Base-by-base conservation (phyloP, 2,329 filamentous ascomycete genomes). In the Curvularia verruculosa region DNA sequence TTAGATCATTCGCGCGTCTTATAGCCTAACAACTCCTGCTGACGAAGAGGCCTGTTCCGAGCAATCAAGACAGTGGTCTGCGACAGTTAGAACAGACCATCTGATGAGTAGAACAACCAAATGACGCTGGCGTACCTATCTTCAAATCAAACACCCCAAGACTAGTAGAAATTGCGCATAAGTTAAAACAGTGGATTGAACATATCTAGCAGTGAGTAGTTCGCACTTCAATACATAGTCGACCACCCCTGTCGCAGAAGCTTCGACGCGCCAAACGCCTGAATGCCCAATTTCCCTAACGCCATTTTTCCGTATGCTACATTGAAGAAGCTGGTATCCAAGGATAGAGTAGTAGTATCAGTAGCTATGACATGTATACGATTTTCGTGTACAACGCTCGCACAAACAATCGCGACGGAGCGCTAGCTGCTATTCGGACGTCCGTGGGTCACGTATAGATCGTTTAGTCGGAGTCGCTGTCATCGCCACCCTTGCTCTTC, bases 231-330 rank as follows among this genome's bases (percentile, higher is more conserved):
- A 61, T 60, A 65, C 56, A 49, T 54, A 61, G 54, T 65, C 64
- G 61, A 61, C 69, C 64, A 59, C 58, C 63, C 63, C 58, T 66
- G 64, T 66, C 59, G 61, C 61, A 65, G 60, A 65, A 68, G 58
- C 63, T 65, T 59, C 54, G 60, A 67, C 63, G 62, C 70, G 67
- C 73, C 71, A 62, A 56, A 75, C 73, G 70, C 73, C 73, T 55
- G 64, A 55, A 67, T 69, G 64, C 66, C 68, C 70, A 70, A 49
- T 56, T 59, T 65, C 63, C 68, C 61, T 66, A 65, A 69, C 65
- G 70, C 69, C 64, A 60, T 71, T 67, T n/a, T 66, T 70, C 65
- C 68, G 61, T 72, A 74, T 75, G 70, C 70, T 74, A 74, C 70
- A 72, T 50, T 64, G 58, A 63, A 65, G 66, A 54, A 68, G 64